These are phyloP conservation scores for Ogataea saltuana DNA, from an alignment of 805 yeast genomes.

Conservation along the genomic window DNA sequence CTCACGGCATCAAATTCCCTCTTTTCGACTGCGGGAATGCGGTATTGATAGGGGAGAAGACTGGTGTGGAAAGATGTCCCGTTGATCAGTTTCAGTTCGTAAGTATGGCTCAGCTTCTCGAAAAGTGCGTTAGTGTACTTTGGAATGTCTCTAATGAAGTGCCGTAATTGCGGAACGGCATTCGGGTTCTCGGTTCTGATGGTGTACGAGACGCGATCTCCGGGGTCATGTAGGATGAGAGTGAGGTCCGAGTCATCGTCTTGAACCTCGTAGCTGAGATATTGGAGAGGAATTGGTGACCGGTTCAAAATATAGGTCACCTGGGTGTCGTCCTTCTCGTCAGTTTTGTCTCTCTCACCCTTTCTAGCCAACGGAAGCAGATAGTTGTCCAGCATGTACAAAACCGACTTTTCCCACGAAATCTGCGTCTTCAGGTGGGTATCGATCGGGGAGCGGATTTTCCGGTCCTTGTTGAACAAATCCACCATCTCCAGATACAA, in stretches of 20 bases:
- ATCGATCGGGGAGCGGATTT: conserved; percentile 28
- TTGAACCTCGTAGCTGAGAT: conserved; percentile 19
- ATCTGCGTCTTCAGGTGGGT: conserved; percentile 26
- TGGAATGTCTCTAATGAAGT: conserved; percentile 27
- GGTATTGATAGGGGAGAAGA: conserved; percentile 10
- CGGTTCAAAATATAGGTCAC: conserved; percentile 24
- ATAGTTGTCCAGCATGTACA: conserved; percentile 42
- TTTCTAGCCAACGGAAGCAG: conserved; percentile 27
- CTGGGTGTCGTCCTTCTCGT: conserved; percentile 14
- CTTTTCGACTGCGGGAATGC: conserved; percentile 13
- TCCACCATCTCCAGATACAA: conserved; percentile 35
- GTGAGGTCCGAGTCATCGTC: conserved; percentile 21
- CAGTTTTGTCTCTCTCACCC: not conserved
- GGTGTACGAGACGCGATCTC: conserved; percentile 21
- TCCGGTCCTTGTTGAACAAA: conserved; percentile 30
- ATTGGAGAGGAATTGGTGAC: conserved; percentile 34
- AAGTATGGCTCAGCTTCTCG: conserved; percentile 18
- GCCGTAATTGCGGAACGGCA: conserved; percentile 25
- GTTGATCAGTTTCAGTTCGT: conserved; percentile 26
- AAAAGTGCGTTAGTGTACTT: conserved; percentile 25
- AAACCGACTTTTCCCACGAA: conserved; percentile 44
- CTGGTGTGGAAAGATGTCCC: conserved; percentile 23
- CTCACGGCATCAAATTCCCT: conserved; percentile 18
- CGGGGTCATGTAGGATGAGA: conserved; percentile 28
- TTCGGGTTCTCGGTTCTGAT: conserved; percentile 25